A percentile compares a stretch with the other conserved stretches of the same genome.
phyloP scores from a whole-genome alignment of 345 rosid species.

The Passiflora organensis region DNA sequence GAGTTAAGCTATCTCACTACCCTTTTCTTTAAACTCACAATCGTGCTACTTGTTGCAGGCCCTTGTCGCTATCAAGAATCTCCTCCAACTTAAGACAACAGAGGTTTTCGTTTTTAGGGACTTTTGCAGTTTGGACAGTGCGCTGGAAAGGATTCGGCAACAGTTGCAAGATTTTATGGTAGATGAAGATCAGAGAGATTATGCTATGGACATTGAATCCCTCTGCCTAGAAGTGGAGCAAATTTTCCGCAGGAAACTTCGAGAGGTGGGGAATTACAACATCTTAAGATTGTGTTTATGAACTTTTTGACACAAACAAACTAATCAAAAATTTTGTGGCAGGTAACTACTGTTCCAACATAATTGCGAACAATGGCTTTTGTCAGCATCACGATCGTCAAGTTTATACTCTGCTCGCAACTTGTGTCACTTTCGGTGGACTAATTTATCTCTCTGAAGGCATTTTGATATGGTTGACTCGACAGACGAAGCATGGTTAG shows the following conservation, averaged over 20 bases:
- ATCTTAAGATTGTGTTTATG: constrained; percentile 1
- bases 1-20: neutral
- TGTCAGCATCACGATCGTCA: neutral
- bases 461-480: no score
- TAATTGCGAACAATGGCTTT: neutral
- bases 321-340: constrained; percentile 8
- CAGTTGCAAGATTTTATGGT: constrained; percentile 52
- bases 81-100: constrained; percentile 55
- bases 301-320: neutral
- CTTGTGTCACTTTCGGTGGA: neutral
- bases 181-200: constrained; percentile 62
- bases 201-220: constrained; percentile 55
- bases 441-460: no score
- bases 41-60: constrained; percentile 42
- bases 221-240: constrained; percentile 69
- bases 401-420: neutral
- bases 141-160: constrained; percentile 60
- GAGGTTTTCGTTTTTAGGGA: constrained; percentile 61
- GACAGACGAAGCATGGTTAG: neutral
- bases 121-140: constrained; percentile 60
- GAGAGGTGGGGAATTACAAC: constrained; percentile 31
- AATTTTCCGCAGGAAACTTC: constrained; percentile 50
- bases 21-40: constrained; percentile 6
- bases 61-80: constrained; percentile 63
- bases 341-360: constrained; percentile 14